Conservation (phyloP, 768 basidiomycete species). For the Exidia glandulosa region DNA sequence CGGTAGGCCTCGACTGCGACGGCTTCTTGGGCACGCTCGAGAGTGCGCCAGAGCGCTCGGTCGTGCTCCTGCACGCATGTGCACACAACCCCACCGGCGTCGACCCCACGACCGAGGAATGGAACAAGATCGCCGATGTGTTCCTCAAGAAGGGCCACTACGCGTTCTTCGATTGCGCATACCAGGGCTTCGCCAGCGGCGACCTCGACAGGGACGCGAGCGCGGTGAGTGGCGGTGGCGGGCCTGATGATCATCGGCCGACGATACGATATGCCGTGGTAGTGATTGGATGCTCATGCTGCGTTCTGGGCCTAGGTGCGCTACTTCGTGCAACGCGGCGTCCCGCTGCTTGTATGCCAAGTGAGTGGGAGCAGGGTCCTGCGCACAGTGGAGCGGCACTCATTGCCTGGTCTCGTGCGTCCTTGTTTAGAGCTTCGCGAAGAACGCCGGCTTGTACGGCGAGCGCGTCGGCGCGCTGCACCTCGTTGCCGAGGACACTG, state of each 20-base stretch:
- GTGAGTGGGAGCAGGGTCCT: conserved; percentile 27
- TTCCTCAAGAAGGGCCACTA: conserved; percentile 68
- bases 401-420: not conserved
- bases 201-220: conserved; percentile 85
- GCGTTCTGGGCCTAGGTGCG: conserved; percentile 21
- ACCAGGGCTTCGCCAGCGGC: conserved; percentile 95
- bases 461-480: conserved; percentile 94
- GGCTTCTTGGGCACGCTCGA: conserved; percentile 53
- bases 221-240: conserved; percentile 46
- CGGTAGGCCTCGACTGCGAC: conserved; percentile 72
- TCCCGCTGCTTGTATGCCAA: conserved; percentile 82
- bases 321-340: conserved; percentile 65
- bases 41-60: conserved; percentile 60
- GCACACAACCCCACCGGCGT: conserved; percentile 97
- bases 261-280: not conserved
- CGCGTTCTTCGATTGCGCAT: conserved; percentile 91
- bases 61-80: conserved; percentile 87
- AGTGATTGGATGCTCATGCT: not conserved
- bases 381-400: not conserved
- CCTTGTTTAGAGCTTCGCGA: conserved; percentile 77
- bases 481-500: conserved; percentile 52
- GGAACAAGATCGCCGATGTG: conserved; percentile 63
- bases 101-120: conserved; percentile 83
- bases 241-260: not conserved
- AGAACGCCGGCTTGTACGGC: conserved; percentile 91